These are phyloP conservation scores for Mytilinidion resinicola DNA, from an alignment of 495 filamentous ascomycete species.

Conservation along the genomic window DNA sequence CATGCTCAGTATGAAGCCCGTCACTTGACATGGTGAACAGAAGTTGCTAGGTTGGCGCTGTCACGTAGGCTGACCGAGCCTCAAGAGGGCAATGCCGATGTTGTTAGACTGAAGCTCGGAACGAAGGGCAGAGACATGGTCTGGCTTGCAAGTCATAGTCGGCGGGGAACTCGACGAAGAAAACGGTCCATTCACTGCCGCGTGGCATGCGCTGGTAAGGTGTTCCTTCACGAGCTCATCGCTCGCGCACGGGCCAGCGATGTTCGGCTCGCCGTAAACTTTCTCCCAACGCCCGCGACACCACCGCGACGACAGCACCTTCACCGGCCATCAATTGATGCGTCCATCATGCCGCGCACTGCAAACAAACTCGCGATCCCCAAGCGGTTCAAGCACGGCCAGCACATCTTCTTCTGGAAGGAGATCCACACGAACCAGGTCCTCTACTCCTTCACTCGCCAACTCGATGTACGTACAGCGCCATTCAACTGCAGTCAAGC, in stretches of 20 bases:
- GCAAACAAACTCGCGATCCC: not conserved
- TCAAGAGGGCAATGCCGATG: not conserved
- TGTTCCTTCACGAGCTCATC: no score
- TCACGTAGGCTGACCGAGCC: not conserved
- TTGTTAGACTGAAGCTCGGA: not conserved
- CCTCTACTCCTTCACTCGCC: slow-evolving; percentile 67
- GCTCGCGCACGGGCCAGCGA: not conserved
- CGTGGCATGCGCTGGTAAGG: no score
- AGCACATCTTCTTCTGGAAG: slow-evolving; percentile 74
- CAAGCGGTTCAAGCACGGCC: slow-evolving; percentile 41
- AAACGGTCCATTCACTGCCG: no score
- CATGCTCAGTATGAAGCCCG: slow-evolving; percentile 8
- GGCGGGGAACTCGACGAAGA: no score
- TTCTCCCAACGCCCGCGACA: not conserved
- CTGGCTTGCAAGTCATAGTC: not conserved
- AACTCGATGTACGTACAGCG: slow-evolving; percentile 54
- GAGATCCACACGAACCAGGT: slow-evolving; percentile 77
- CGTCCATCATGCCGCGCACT: not conserved
- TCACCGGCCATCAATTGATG: not conserved
- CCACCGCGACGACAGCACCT: not conserved
- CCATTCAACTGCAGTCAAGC: slow-evolving; percentile 1
- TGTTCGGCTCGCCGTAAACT: not conserved
- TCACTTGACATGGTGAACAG: slow-evolving; percentile 17
- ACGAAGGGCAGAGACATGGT: not conserved
- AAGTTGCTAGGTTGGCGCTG: not conserved